A percentile compares a stretch with the other conserved stretches of the same genome.
Evolutionary conservation across 1,284 basidiomycete species (phyloP).

Genomic region (Austroboletus novae-zelandiae): DNA sequence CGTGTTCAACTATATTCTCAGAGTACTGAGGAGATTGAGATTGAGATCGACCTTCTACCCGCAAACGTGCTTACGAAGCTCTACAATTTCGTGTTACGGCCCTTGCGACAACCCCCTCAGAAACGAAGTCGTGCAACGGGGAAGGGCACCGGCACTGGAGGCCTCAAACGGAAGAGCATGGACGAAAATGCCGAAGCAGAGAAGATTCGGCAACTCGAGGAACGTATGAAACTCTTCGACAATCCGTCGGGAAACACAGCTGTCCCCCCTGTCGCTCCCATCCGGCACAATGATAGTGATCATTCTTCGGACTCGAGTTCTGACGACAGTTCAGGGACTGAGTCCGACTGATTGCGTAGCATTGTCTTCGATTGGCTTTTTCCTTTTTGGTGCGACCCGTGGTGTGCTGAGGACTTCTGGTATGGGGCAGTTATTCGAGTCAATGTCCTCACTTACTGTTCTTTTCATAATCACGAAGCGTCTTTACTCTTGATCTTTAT

Average conservation of each 20-base stretch:
- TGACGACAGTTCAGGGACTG: conserved; percentile 76
- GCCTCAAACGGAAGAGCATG: conserved; percentile 88
- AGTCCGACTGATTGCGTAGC: conserved; percentile 61
- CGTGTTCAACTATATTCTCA: conserved; percentile 34
- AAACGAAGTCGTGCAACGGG: conserved; percentile 64
- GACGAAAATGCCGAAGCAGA: conserved; percentile 87
- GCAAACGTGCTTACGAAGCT: conserved; percentile 82
- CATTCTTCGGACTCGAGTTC: conserved; percentile 77
- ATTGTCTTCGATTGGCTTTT: conserved; percentile 14
- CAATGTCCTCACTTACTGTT: conserved; percentile 22
- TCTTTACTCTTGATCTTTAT: conserved; percentile 36
- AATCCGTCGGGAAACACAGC: conserved; percentile 42
- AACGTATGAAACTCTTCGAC: conserved; percentile 75
- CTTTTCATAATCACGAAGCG: conserved; percentile 22
- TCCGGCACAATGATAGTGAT: conserved; percentile 56
- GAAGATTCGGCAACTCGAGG: conserved; percentile 86
- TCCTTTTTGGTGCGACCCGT: conserved; percentile 13
- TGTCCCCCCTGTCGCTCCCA: conserved; percentile 34
- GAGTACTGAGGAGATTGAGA: conserved; percentile 95
- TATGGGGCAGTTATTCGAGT: conserved; percentile 4
- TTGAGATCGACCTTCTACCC: conserved; percentile 91
- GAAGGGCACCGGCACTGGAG: conserved; percentile 81
- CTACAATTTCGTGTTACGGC: conserved; percentile 90
- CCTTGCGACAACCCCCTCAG: conserved; percentile 53
- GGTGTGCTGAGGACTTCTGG: conserved; percentile 22